Evolutionary conservation across 805 yeast genomes (phyloP).

Genomic region (Suhomyces sp.): DNA sequence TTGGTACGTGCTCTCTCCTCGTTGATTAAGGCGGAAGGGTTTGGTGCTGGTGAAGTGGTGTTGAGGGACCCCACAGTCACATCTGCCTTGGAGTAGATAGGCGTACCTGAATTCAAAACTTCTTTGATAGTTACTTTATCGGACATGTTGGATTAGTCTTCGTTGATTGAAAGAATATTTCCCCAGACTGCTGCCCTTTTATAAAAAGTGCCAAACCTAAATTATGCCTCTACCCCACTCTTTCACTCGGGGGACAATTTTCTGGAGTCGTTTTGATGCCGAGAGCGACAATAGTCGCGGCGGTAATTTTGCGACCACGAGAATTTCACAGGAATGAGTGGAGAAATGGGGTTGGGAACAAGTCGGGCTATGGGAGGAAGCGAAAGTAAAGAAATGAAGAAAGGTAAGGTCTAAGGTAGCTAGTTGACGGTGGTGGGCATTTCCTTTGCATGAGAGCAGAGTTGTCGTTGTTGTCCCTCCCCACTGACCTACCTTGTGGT

Average conservation of each 20-base stretch:
- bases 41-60: conserved; percentile 20
- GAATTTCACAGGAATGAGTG: neutral
- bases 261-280: neutral
- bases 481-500: neutral
- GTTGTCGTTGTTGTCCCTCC: neutral
- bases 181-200: neutral
- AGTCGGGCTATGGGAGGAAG: neutral
- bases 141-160: neutral
- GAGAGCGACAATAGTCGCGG: neutral
- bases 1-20: conserved; percentile 45
- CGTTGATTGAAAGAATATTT: neutral
- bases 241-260: neutral
- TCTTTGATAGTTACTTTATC: neutral
- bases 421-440: neutral
- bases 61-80: neutral
- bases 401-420: neutral
- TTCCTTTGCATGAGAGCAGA: neutral
- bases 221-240: conserved; percentile 3
- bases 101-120: neutral
- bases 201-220: neutral
- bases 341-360: neutral
- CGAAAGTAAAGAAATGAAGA: neutral
- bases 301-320: neutral
- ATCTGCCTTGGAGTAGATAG: neutral
- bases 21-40: conserved; percentile 33